Percentiles rank a stretch among this genome's conserved stretches.
Evolutionary conservation across 2,329 filamentous ascomycete genomes (phyloP).

Genomic region (Anthostomella pinea): DNA sequence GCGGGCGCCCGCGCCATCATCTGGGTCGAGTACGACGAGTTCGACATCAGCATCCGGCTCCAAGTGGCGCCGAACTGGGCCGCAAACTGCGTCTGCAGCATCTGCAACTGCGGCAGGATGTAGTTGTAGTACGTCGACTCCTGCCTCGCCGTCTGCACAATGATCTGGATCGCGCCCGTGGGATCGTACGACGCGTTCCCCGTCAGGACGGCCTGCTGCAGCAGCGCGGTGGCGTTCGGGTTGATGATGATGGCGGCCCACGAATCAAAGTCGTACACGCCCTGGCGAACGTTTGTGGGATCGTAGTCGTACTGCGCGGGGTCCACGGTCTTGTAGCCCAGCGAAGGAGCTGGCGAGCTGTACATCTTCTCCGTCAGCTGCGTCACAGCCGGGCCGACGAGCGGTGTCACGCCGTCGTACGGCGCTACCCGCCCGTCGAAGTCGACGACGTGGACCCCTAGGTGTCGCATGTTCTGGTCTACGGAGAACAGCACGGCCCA

Average conservation of each 20-base stretch:
- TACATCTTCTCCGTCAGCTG: constrained; percentile 43
- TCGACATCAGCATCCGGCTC: constrained; percentile 39
- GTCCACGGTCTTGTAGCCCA: constrained; percentile 50
- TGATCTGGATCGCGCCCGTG: constrained; percentile 53
- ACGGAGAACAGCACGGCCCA: constrained; percentile 57
- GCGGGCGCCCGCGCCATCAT: constrained; percentile 25
- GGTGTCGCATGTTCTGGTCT: constrained; percentile 43
- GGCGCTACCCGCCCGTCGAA: constrained; percentile 57
- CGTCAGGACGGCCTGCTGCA: constrained; percentile 51
- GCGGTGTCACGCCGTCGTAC: constrained; percentile 44
- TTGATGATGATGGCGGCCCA: constrained; percentile 63
- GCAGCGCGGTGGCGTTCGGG: constrained; percentile 56
- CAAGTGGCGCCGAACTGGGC: constrained; percentile 47
- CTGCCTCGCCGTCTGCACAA: constrained; percentile 55
- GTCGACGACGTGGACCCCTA: constrained; percentile 59
- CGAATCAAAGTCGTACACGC: constrained; percentile 55
- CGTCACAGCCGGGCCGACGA: constrained; percentile 56
- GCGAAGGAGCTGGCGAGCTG: constrained; percentile 34
- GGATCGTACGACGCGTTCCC: constrained; percentile 61
- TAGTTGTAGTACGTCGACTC: constrained; percentile 52
- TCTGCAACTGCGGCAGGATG: constrained; percentile 48
- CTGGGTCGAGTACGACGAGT: constrained; percentile 34
- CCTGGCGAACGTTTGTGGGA: constrained; percentile 53
- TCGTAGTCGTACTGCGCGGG: constrained; percentile 54
- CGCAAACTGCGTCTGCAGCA: constrained; percentile 45